Evolutionary conservation across 768 basidiomycete species (phyloP).

Genomic region (Leccinum longicurvipes): DNA sequence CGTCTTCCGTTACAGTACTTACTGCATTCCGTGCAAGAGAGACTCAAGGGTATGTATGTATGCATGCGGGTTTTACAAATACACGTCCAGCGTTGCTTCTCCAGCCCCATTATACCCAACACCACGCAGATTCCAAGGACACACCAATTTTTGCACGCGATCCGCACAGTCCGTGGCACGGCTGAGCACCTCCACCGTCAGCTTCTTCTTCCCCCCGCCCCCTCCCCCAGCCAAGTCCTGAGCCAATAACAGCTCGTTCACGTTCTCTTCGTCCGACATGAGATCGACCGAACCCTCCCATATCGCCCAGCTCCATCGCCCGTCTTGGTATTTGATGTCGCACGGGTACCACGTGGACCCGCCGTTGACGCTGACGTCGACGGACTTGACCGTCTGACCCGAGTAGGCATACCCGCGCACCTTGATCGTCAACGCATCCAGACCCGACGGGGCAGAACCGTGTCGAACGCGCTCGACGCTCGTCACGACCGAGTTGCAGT

Average conservation of each 20-base stretch:
- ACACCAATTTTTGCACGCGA: conserved; percentile 45
- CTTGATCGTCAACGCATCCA: conserved; percentile 23
- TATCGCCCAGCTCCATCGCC: conserved; percentile 71
- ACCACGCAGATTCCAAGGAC: conserved; percentile 65
- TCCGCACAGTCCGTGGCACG: conserved; percentile 53
- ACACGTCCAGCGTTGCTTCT: conserved; percentile 8
- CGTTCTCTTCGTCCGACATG: conserved; percentile 19
- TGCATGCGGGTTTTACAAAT: conserved; percentile 2
- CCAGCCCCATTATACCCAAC: conserved; percentile 44
- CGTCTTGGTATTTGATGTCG: conserved; percentile 55
- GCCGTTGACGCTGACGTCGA: conserved; percentile 52
- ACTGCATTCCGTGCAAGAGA: no score
- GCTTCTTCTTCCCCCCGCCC: conserved; percentile 12
- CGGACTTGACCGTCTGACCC: conserved; percentile 41
- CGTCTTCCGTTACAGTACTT: no score
- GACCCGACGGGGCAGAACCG: conserved; percentile 1
- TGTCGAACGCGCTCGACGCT: conserved; percentile 5
- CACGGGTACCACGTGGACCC: conserved; percentile 51
- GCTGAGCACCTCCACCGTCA: conserved; percentile 33
- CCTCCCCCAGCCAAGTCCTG: conserved; percentile 3
- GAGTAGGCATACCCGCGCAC: conserved; percentile 59
- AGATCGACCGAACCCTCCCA: conserved; percentile 55
- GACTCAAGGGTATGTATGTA: not conserved
- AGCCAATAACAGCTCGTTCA: conserved; percentile 8
- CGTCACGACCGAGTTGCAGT: conserved; percentile 61